These are phyloP conservation scores for Pholiota adiposa DNA, from an alignment of 1,284 basidiomycete species.

Conservation along the genomic window DNA sequence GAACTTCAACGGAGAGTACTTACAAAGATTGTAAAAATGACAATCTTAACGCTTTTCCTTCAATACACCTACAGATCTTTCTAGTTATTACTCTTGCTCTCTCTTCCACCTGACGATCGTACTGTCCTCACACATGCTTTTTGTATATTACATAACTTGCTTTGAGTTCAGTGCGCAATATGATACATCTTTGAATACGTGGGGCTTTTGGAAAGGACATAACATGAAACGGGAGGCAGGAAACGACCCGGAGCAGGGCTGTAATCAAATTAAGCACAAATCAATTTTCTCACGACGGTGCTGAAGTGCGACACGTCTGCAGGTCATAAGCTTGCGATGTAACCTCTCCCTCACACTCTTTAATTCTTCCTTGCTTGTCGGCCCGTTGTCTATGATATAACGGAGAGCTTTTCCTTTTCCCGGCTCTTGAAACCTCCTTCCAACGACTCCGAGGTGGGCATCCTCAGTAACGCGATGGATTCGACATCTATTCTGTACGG, in stretches of 20 bases:
- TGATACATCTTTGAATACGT: not conserved
- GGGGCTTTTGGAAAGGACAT: not conserved
- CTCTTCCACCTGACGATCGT: constrained; percentile 12
- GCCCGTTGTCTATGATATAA: constrained; percentile 23
- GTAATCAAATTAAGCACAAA: constrained; percentile 1
- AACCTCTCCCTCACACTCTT: constrained; percentile 4
- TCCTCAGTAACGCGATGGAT: constrained; percentile 35
- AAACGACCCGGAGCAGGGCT: constrained; percentile 3
- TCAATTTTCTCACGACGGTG: constrained; percentile 19
- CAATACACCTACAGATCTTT: constrained; percentile 9
- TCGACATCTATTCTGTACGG: constrained; percentile 40
- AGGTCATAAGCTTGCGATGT: constrained; percentile 9
- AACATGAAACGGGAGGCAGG: not conserved
- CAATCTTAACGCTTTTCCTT: constrained; percentile 5
- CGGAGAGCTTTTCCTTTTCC: constrained; percentile 1
- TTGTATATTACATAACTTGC: constrained; percentile 25
- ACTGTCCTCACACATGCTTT: constrained; percentile 16
- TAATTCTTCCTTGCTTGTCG: constrained; percentile 1
- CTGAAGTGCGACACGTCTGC: constrained; percentile 16
- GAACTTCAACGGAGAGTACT: constrained; percentile 5
- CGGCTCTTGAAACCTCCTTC: not conserved
- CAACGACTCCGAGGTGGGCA: not conserved
- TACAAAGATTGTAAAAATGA: constrained; percentile 7
- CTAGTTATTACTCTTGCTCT: constrained; percentile 13
- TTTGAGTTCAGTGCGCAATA: constrained; percentile 6